These are phyloP conservation scores for Clathrospora elynae DNA, from an alignment of 2,329 filamentous ascomycete species.

Conservation along the genomic window DNA sequence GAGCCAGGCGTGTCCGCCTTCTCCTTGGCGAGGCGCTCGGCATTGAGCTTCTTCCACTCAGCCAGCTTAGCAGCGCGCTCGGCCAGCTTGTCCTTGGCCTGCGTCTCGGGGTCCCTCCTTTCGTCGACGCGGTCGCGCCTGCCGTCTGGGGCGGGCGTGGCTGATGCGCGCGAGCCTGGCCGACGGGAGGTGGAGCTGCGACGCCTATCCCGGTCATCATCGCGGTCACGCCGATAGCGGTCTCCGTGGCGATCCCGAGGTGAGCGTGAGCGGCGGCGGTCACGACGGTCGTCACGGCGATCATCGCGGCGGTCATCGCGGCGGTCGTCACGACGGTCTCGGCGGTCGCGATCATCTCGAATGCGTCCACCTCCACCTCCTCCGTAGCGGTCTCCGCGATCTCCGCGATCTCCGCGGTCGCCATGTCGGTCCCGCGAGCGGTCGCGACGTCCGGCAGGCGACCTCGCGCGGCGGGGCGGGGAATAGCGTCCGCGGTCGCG, in stretches of 20 bases:
- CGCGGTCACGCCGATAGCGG: constrained; percentile 63
- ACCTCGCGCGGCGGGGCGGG: constrained; percentile 24
- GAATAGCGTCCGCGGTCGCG: constrained; percentile 48
- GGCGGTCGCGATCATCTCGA: constrained; percentile 59
- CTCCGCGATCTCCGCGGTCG: constrained; percentile 53
- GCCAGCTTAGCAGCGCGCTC: constrained; percentile 54
- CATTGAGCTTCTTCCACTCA: constrained; percentile 79
- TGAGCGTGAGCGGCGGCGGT: constrained; percentile 21
- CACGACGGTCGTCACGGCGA: constrained; percentile 53
- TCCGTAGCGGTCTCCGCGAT: constrained; percentile 55
- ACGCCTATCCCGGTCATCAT: constrained; percentile 69
- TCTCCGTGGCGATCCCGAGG: constrained; percentile 51
- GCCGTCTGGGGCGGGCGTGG: constrained; percentile 43
- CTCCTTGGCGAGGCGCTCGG: constrained; percentile 59
- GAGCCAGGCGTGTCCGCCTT: constrained; percentile 66
- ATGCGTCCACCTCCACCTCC: constrained; percentile 46
- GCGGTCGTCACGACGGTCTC: constrained; percentile 64
- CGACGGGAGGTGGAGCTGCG: constrained; percentile 71
- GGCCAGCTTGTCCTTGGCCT: constrained; percentile 32
- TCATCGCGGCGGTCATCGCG: constrained; percentile 25
- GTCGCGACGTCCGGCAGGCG: constrained; percentile 11
- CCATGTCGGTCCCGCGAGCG: constrained; percentile 38
- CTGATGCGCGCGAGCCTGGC: constrained; percentile 69
- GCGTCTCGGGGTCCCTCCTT: constrained; percentile 55
- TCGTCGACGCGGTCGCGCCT: constrained; percentile 36